Conservation (phyloP, 1,139 yeast genomes). For the Diutina ranongensis region DNA sequence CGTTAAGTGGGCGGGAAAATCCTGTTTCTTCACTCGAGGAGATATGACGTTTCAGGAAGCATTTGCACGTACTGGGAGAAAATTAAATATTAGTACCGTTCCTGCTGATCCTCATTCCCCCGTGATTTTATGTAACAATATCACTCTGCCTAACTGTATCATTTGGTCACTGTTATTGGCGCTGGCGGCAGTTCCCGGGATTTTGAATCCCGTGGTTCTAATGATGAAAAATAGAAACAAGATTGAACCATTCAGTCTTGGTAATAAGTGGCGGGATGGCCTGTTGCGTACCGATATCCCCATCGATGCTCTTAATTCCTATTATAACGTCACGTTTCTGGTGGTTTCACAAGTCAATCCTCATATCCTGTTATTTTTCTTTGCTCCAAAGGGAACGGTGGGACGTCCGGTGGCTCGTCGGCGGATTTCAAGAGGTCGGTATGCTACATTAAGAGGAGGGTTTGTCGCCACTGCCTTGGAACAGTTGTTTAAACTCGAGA, state of each 20-base stretch:
- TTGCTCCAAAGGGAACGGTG: conserved; percentile 71
- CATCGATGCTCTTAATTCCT: conserved; percentile 55
- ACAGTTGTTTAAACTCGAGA: conserved; percentile 58
- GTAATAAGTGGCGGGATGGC: conserved; percentile 70
- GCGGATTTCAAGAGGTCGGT: conserved; percentile 26
- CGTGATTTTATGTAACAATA: conserved; percentile 63
- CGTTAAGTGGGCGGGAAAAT: conserved; percentile 60
- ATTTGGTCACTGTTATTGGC: conserved; percentile 73
- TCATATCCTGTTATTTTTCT: conserved; percentile 65
- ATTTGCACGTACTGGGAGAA: conserved; percentile 54
- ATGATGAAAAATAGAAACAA: conserved; percentile 50
- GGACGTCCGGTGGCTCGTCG: conserved; percentile 68
- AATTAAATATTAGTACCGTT: conserved; percentile 63
- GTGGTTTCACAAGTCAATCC: conserved; percentile 79
- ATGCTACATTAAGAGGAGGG: conserved; percentile 56
- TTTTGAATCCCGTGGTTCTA: conserved; percentile 68
- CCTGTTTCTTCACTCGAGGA: conserved; percentile 62
- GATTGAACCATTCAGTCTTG: conserved; percentile 59
- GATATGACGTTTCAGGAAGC: conserved; percentile 66
- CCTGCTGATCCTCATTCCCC: conserved; percentile 82
- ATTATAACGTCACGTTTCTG: conserved; percentile 66
- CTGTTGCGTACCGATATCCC: conserved; percentile 66
- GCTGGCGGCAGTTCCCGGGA: conserved; percentile 77
- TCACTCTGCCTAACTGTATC: conserved; percentile 74
- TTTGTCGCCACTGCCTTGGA: conserved; percentile 65